Evolutionary conservation across 257 asterid species (phyloP).

Genomic region (Jacaranda mimosifolia): DNA sequence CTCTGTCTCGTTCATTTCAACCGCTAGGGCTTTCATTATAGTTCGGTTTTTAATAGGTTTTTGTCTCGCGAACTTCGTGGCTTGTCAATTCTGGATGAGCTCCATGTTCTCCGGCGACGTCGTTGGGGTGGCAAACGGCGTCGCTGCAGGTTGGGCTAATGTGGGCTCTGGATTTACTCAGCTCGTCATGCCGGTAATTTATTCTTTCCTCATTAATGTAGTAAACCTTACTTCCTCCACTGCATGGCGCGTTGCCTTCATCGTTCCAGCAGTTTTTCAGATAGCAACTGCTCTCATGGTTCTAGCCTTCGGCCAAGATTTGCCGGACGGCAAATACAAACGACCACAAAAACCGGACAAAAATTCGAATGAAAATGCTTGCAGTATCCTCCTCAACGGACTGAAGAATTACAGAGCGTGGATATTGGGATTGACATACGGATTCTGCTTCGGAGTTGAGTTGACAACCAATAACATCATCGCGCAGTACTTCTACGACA

Average conservation of each 20-base stretch:
- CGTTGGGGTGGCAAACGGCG: slow-evolving; percentile 62
- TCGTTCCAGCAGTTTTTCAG: slow-evolving; percentile 53
- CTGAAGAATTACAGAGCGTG: slow-evolving; percentile 61
- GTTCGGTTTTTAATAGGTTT: slow-evolving; percentile 61
- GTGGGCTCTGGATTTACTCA: slow-evolving; percentile 67
- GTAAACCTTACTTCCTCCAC: slow-evolving; percentile 30
- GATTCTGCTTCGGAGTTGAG: slow-evolving; percentile 64
- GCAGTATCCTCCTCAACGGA: slow-evolving; percentile 42
- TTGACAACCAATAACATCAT: slow-evolving; percentile 64
- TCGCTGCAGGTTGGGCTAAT: slow-evolving; percentile 77
- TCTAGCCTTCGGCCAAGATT: slow-evolving; percentile 58
- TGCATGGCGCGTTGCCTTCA: slow-evolving; percentile 64
- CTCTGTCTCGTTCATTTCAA: slow-evolving; percentile 44
- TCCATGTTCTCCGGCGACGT: slow-evolving; percentile 66
- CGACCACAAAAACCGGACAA: background rate
- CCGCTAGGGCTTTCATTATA: slow-evolving; percentile 42
- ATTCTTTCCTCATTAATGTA: slow-evolving; percentile 33
- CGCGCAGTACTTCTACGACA: slow-evolving; percentile 62
- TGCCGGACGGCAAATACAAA: slow-evolving; percentile 48
- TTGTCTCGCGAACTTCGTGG: slow-evolving; percentile 61
- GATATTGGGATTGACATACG: slow-evolving; percentile 58
- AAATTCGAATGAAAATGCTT: slow-evolving; percentile 12
- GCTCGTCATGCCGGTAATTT: slow-evolving; percentile 55
- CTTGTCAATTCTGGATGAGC: slow-evolving; percentile 76
- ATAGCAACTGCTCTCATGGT: slow-evolving; percentile 51